Base-by-base conservation (phyloP, 441 rosid genomes). In the Flueggea neowawraea region DNA sequence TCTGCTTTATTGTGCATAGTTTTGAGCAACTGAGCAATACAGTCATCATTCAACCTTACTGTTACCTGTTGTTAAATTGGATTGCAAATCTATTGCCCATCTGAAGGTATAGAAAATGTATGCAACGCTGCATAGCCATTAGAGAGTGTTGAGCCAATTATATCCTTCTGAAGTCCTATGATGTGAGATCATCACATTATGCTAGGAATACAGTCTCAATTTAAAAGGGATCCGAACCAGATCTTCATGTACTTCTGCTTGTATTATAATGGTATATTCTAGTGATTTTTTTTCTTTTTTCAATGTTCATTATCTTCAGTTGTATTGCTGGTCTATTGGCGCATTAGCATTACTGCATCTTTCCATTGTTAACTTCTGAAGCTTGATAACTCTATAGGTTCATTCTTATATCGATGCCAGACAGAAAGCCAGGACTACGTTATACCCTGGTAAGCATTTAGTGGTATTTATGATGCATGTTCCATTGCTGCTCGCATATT, bases 341-440 rank as follows among this genome's bases (percentile, higher is more conserved):
- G 51, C 31, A 44, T 65, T 51, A 43, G 47, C 52, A 31, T 39
- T 52, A 16, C 14, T 12, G 31, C 62, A 14, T 63, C 62, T 50
- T 36, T 65, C 44, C 33, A 32, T 3, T 16, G 50, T 55, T 75
- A 8, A 16, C 16, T 58, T 53, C 15, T 45, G 33, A 6, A 57
- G 16, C 61, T 77, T 61, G n/a, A 52, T 71, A 43, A 31, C 54
- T 31, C 45, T 65, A 28, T 79, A 82, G 87, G 72, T 82, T 75
- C 70, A 66, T 82, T 82, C 73, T 77, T 55, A 63, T 82, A 47
- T 75, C 87, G 17, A 75, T 76, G 57, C 75, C 62, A 48, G 75
- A 66, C 15, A 71, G 56, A 55, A 77, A 76, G 12, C 80, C 87
- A 10, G 77, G 80, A 49, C 52, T 82, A 52, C 81, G 78, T 57